Evolutionary conservation across 73 alveolate species (phyloP).

Genomic region (Tetrahymena thermophila): DNA sequence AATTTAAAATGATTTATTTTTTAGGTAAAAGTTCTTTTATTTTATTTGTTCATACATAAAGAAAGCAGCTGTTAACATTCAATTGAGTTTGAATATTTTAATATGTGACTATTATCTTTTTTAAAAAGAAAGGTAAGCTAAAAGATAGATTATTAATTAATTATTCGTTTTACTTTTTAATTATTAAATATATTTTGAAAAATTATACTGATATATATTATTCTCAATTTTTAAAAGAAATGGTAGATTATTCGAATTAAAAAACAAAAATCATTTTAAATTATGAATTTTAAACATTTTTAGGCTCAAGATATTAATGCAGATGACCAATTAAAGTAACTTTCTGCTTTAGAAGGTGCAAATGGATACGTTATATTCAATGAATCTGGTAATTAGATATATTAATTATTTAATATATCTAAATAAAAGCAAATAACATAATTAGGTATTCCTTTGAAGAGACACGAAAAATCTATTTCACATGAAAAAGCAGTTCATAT

Average conservation of each 20-base stretch:
- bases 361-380: conserved; percentile 38
- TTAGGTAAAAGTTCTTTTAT: no score
- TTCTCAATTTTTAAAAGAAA: not conserved
- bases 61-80: not conserved
- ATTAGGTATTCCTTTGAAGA: conserved; percentile 23
- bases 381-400: not conserved
- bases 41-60: no score
- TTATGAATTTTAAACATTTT: not conserved
- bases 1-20: not conserved
- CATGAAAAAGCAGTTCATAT: conserved; percentile 42
- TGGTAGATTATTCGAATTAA: not conserved
- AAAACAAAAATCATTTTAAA: not conserved
- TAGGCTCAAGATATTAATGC: conserved; percentile 23
- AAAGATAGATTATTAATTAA: not conserved
- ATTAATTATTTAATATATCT: not conserved
- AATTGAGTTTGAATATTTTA: not conserved
- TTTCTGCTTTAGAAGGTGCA: conserved; percentile 34
- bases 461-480: conserved; percentile 33
- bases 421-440: not conserved
- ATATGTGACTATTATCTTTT: not conserved
- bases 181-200: not conserved
- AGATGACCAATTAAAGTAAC: conserved; percentile 19
- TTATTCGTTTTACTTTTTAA: not conserved
- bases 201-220: not conserved
- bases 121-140: not conserved